Evolutionary conservation across 73 alveolate genomes (phyloP).

Genomic region (Paramecium primaurelia): DNA sequence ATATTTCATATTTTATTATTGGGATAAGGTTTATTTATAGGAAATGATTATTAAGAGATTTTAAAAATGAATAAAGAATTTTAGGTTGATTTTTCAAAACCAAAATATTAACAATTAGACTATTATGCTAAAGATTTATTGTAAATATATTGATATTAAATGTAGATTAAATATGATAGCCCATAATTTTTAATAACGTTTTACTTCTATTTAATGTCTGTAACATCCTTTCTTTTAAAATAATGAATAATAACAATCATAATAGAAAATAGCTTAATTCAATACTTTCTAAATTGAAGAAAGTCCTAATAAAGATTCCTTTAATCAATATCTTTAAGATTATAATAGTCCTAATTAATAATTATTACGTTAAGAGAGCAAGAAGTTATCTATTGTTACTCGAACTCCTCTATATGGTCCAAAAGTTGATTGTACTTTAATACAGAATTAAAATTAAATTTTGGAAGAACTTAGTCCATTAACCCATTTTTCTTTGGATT

Average conservation of each 20-base stretch:
- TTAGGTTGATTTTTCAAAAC: background rate
- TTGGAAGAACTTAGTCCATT: background rate
- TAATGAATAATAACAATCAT: background rate
- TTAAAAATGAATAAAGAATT: background rate
- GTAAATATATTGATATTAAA: background rate
- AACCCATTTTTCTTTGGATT: background rate
- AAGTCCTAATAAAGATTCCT: background rate
- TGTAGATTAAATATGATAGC: background rate
- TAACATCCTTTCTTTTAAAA: background rate
- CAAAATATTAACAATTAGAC: background rate
- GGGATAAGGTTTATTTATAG: slow-evolving; percentile 35
- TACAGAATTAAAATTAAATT: no score
- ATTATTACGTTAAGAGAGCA: background rate
- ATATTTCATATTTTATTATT: slow-evolving; percentile 43
- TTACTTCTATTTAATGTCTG: background rate
- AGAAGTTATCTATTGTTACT: background rate
- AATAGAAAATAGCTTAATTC: background rate
- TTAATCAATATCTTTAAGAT: background rate
- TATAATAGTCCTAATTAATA: background rate
- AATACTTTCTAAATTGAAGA: background rate
- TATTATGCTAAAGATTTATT: slow-evolving; percentile 1
- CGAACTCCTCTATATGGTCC: background rate
- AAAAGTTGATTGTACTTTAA: no score
- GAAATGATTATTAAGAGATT: background rate
- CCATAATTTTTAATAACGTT: background rate